A percentile compares a stretch with the other conserved stretches of the same genome.
Evolutionary conservation across 2,329 filamentous ascomycete species (phyloP).

Genomic region (Colletotrichum caudatum): DNA sequence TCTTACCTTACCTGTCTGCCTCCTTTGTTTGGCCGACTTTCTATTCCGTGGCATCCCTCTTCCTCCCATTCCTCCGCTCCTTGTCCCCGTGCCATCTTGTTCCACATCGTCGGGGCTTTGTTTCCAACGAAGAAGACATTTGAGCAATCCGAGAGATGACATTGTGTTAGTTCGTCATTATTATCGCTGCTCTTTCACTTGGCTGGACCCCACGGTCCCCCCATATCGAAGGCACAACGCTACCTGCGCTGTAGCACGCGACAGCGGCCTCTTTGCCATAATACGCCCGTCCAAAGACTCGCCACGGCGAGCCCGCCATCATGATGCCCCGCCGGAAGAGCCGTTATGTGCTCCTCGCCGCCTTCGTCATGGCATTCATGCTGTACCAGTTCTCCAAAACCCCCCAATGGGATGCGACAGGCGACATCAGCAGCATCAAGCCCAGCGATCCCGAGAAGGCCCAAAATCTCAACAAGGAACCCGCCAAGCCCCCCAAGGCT

Average conservation of each 20-base stretch:
- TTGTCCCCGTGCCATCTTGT: conserved; percentile 9
- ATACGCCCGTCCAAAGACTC: conserved; percentile 8
- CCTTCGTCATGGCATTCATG: conserved; percentile 66
- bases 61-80: conserved; percentile 24
- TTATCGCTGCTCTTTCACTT: conserved; percentile 24
- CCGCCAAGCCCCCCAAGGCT: conserved; percentile 28
- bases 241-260: conserved; percentile 33
- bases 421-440: conserved; percentile 32
- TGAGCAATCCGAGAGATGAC: conserved; percentile 32
- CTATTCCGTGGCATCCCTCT: conserved; percentile 15
- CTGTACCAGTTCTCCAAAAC: conserved; percentile 63
- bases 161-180: conserved; percentile 16
- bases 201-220: conserved; percentile 20
- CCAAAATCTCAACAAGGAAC: conserved; percentile 14
- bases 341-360: conserved; percentile 69
- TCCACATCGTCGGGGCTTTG: not conserved
- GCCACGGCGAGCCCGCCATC: conserved; percentile 30
- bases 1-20: not conserved
- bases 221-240: conserved; percentile 22
- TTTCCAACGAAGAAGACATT: not conserved
- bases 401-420: conserved; percentile 50
- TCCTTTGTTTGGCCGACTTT: conserved; percentile 8
- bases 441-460: conserved; percentile 34
- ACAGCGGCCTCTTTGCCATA: conserved; percentile 4
- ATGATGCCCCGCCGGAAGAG: conserved; percentile 72